These are phyloP conservation scores for Kwoniella shivajii DNA, from an alignment of 1,284 basidiomycete genomes.

Conservation along the genomic window DNA sequence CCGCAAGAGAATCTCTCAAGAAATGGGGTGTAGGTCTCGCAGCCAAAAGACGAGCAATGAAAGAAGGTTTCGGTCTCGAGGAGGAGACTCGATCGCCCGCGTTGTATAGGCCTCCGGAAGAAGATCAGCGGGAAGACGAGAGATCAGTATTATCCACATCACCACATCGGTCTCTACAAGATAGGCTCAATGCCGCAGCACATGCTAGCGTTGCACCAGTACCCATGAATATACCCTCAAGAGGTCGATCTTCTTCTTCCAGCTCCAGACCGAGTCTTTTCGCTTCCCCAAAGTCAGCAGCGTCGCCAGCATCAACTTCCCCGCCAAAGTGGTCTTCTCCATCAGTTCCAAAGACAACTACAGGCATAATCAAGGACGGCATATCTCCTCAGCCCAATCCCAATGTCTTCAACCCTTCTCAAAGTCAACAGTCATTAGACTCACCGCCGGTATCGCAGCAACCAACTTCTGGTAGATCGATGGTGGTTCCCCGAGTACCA, in stretches of 20 bases:
- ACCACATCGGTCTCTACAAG: constrained; percentile 30
- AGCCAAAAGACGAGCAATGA: constrained; percentile 40
- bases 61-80: constrained; percentile 1
- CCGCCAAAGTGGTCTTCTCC: constrained; percentile 26
- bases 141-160: background rate
- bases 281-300: constrained; percentile 19
- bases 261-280: constrained; percentile 17
- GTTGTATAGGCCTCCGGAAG: constrained; percentile 38
- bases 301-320: constrained; percentile 14
- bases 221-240: constrained; percentile 6
- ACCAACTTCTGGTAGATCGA: constrained; percentile 33
- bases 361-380: constrained; percentile 17
- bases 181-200: constrained; percentile 44
- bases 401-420: constrained; percentile 1
- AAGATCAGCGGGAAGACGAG: constrained; percentile 20
- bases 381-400: constrained; percentile 1
- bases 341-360: constrained; percentile 22
- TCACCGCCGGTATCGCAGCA: constrained; percentile 29
- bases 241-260: constrained; percentile 16
- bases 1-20: constrained; percentile 77
- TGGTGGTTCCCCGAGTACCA: constrained; percentile 49
- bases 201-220: constrained; percentile 12
- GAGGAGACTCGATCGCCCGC: constrained; percentile 25
- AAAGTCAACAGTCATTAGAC: constrained; percentile 3
- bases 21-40: constrained; percentile 80